Evolutionary conservation across 2,329 filamentous ascomycete species (phyloP).

Genomic region (Fusarium longipes): DNA sequence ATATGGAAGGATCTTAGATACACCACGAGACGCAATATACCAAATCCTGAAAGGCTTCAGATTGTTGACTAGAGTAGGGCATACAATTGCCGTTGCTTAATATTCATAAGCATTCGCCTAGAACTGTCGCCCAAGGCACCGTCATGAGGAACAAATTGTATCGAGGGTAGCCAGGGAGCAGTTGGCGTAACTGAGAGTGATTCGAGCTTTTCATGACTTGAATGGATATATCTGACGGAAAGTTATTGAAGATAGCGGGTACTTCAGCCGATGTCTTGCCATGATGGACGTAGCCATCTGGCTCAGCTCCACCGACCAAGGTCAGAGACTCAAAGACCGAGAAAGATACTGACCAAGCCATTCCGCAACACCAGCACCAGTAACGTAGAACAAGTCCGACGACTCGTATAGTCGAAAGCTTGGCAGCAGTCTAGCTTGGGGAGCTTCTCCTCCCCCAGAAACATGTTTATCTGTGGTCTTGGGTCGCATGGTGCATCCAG

Average conservation of each 20-base stretch:
- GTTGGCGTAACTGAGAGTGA: constrained; percentile 27
- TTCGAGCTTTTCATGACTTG: too few species aligned
- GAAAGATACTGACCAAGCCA: constrained; percentile 29
- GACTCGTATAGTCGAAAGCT: constrained; percentile 36
- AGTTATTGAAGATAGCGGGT: constrained; percentile 27
- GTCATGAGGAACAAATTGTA: neutral
- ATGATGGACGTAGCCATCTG: constrained; percentile 21
- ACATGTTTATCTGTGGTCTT: too few species aligned
- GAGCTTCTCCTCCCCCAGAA: too few species aligned
- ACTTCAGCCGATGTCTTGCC: constrained; percentile 30
- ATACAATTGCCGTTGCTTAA: neutral
- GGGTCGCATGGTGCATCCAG: too few species aligned
- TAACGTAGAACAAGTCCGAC: constrained; percentile 33
- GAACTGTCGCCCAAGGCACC: too few species aligned
- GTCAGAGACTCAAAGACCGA: neutral
- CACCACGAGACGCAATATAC: neutral
- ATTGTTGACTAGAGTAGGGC: neutral
- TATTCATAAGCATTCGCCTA: neutral
- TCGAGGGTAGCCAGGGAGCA: constrained; percentile 26
- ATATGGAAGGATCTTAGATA: neutral
- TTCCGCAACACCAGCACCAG: constrained; percentile 39
- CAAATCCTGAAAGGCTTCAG: neutral
- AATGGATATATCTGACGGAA: constrained; percentile 1
- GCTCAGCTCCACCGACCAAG: constrained; percentile 23
- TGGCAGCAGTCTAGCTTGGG: too few species aligned